These are phyloP conservation scores for Colletotrichum orbiculare DNA, from an alignment of 2,329 filamentous ascomycete genomes.

Conservation along the genomic window DNA sequence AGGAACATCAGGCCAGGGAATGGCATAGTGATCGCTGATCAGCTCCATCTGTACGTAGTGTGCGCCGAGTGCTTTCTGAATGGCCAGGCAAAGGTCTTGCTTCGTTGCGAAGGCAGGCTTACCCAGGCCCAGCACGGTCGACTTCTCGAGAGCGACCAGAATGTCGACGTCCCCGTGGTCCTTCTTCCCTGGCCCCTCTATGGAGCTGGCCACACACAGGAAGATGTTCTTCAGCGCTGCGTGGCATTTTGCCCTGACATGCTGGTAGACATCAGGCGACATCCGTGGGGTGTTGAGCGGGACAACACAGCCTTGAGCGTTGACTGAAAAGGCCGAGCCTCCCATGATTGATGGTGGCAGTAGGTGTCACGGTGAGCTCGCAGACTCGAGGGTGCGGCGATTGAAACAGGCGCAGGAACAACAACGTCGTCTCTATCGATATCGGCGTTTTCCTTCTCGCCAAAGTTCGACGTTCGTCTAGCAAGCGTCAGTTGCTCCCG, in stretches of 20 bases:
- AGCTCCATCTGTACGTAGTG: slow-evolving; percentile 46
- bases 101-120: background rate
- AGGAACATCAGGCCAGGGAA: slow-evolving; percentile 60
- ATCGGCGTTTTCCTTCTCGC: too few species aligned
- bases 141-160: slow-evolving; percentile 59
- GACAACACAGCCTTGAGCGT: slow-evolving; percentile 41
- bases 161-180: slow-evolving; percentile 82
- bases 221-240: slow-evolving; percentile 63
- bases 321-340: slow-evolving; percentile 67
- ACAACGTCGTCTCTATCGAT: too few species aligned
- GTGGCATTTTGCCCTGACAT: slow-evolving; percentile 59
- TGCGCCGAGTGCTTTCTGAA: slow-evolving; percentile 56
- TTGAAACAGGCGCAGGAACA: too few species aligned
- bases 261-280: slow-evolving; percentile 65
- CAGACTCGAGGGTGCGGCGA: too few species aligned
- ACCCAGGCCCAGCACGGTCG: background rate
- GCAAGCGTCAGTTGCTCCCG: too few species aligned
- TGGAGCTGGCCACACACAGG: slow-evolving; percentile 65
- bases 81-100: background rate
- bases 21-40: slow-evolving; percentile 57
- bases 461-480: too few species aligned
- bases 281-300: slow-evolving; percentile 74
- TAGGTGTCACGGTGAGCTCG: background rate
- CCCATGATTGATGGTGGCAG: slow-evolving; percentile 64
- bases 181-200: slow-evolving; percentile 75